A percentile compares a stretch with the other conserved stretches of the same genome.
phyloP scores from a whole-genome alignment of 2,329 filamentous ascomycete genomes.

The Fusarium sarcochroum region DNA sequence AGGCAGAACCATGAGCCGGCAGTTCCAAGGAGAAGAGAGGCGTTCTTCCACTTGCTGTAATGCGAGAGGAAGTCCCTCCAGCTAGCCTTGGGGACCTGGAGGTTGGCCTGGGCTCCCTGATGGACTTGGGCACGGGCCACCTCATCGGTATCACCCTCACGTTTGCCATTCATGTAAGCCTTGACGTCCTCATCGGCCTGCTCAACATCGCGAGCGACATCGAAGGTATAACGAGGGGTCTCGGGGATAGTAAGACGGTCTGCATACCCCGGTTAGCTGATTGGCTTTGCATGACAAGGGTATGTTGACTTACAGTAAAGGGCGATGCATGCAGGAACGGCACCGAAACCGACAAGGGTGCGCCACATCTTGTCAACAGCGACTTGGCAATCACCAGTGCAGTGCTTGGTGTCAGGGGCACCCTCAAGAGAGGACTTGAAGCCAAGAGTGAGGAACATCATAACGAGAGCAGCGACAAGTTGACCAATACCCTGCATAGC shows the following conservation, averaged over 20 bases:
- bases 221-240: slow-evolving; percentile 90
- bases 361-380: slow-evolving; percentile 90
- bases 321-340: slow-evolving; percentile 83
- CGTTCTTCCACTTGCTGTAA: slow-evolving; percentile 80
- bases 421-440: slow-evolving; percentile 75
- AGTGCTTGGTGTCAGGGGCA: slow-evolving; percentile 66
- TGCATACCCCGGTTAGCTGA: slow-evolving; percentile 26
- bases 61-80: slow-evolving; percentile 79
- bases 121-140: slow-evolving; percentile 72
- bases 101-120: slow-evolving; percentile 65
- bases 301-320: slow-evolving; percentile 72
- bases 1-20: slow-evolving; percentile 89
- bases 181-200: slow-evolving; percentile 80
- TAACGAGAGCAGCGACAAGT: slow-evolving; percentile 80
- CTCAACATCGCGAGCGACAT: slow-evolving; percentile 80
- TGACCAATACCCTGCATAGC: slow-evolving; percentile 91
- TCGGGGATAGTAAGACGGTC: slow-evolving; percentile 85
- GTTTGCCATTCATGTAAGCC: slow-evolving; percentile 78
- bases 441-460: slow-evolving; percentile 79
- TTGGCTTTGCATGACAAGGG: not conserved
- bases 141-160: slow-evolving; percentile 75
- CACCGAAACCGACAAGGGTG: slow-evolving; percentile 83
- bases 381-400: slow-evolving; percentile 58
- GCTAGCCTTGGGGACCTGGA: slow-evolving; percentile 78
- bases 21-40: slow-evolving; percentile 80